Conservation (phyloP, 2,329 filamentous ascomycete species). For the Helicocarpus griseus region DNA sequence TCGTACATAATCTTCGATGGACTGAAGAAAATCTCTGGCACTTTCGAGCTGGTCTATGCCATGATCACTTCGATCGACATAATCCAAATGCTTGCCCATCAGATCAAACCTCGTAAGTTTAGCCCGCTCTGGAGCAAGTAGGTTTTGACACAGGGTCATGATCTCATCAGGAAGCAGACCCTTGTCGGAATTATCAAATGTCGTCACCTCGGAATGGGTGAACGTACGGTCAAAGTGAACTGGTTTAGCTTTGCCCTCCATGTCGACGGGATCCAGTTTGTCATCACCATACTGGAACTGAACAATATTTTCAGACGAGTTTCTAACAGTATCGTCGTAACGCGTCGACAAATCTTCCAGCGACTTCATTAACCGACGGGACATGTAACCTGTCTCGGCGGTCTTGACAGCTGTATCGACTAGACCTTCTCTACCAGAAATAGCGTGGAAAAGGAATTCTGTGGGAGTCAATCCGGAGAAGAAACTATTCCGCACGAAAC, state of each 20-base stretch:
- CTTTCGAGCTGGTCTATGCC: constrained; percentile 71
- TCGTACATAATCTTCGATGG: constrained; percentile 63
- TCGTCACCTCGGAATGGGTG: constrained; percentile 65
- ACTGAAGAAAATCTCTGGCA: constrained; percentile 68
- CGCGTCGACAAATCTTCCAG: constrained; percentile 87
- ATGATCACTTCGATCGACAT: constrained; percentile 59
- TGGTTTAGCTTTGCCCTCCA: constrained; percentile 88
- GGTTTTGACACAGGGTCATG: constrained; percentile 54
- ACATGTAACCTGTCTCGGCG: constrained; percentile 98
- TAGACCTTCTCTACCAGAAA: constrained; percentile 94
- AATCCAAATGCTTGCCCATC: constrained; percentile 53
- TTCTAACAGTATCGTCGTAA: constrained; percentile 91
- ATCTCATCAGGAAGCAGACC: constrained; percentile 69
- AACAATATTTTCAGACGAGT: constrained; percentile 77
- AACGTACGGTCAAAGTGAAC: constrained; percentile 90
- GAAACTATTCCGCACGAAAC: constrained; percentile 96
- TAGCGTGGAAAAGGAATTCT: constrained; percentile 96
- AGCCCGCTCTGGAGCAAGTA: constrained; percentile 57
- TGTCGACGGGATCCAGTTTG: constrained; percentile 89
- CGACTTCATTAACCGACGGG: constrained; percentile 93
- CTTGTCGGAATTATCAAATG: constrained; percentile 66
- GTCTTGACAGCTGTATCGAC: constrained; percentile 99
- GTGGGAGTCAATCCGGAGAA: constrained; percentile 83
- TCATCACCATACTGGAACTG: constrained; percentile 98
- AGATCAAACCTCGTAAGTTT: constrained; percentile 55